A percentile compares a stretch with the other conserved stretches of the same genome.
Conservation (phyloP, 768 basidiomycete genomes). For the Mycena alexandri region DNA sequence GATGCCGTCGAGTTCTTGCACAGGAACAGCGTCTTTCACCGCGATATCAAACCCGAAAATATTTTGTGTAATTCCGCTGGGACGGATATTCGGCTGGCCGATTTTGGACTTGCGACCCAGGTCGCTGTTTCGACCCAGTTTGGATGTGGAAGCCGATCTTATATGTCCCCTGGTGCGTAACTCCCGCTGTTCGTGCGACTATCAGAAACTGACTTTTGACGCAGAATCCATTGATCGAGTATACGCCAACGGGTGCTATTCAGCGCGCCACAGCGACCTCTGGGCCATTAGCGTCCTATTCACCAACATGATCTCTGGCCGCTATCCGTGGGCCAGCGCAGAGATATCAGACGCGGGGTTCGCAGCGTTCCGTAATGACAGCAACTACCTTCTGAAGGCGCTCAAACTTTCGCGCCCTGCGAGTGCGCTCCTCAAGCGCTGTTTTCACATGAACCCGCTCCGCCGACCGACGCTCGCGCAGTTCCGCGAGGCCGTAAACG, state of each 20-base stretch:
- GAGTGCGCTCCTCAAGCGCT: conserved; percentile 23
- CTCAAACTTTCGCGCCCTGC: conserved; percentile 18
- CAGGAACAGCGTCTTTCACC: conserved; percentile 63
- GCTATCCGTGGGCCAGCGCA: conserved; percentile 16
- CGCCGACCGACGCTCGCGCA: conserved; percentile 27
- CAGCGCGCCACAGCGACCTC: too few relatives aligned
- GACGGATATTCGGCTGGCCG: conserved; percentile 58
- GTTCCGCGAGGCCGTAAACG: conserved; percentile 26
- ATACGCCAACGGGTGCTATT: neutral
- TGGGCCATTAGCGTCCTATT: conserved; percentile 25
- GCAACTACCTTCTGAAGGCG: conserved; percentile 18
- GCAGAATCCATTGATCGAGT: conserved; percentile 10
- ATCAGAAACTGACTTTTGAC: neutral
- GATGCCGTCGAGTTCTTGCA: conserved; percentile 70
- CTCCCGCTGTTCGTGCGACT: neutral
- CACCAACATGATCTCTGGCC: conserved; percentile 15
- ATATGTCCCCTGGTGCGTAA: conserved; percentile 30
- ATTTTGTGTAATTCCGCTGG: conserved; percentile 67
- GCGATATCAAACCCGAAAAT: conserved; percentile 73
- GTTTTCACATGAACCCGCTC: conserved; percentile 25
- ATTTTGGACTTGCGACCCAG: conserved; percentile 64
- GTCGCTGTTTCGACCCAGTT: conserved; percentile 7
- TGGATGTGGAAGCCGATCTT: conserved; percentile 20
- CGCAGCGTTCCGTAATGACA: conserved; percentile 19
- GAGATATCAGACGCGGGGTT: conserved; percentile 6